Conservation (phyloP, 164 flowering plant genomes). For the Annona squamosa region DNA sequence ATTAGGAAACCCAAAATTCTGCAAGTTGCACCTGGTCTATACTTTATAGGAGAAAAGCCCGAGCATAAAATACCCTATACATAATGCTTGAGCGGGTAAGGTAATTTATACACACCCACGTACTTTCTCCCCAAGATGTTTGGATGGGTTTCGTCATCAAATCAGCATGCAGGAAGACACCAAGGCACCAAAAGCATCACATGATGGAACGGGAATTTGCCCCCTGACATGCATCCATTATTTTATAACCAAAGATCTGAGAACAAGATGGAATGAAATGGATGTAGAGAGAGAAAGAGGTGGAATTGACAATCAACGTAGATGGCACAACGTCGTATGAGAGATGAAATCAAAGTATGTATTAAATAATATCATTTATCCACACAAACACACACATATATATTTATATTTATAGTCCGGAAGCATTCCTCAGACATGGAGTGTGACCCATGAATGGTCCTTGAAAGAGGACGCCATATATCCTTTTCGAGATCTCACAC, state of each 20-base stretch:
- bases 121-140: not conserved
- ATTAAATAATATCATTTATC: not conserved
- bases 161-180: not conserved
- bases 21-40: too few species aligned
- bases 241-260: too few species aligned
- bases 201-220: not conserved
- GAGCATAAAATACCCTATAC: too few species aligned
- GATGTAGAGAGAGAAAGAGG: not conserved
- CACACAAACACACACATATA: too few species aligned
- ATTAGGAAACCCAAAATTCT: too few species aligned
- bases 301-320: not conserved
- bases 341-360: not conserved
- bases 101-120: too few species aligned
- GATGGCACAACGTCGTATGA: not conserved
- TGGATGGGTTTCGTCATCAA: not conserved
- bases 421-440: not conserved
- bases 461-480: not conserved
- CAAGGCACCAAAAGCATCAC: not conserved
- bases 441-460: not conserved
- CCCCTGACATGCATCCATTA: not conserved
- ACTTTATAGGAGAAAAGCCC: too few species aligned
- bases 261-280: not conserved
- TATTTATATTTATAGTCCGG: too few species aligned
- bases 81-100: too few species aligned
- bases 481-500: not conserved